Conservation (phyloP, 495 filamentous ascomycete species). For the Pseudoneurospora amorphoporcata region DNA sequence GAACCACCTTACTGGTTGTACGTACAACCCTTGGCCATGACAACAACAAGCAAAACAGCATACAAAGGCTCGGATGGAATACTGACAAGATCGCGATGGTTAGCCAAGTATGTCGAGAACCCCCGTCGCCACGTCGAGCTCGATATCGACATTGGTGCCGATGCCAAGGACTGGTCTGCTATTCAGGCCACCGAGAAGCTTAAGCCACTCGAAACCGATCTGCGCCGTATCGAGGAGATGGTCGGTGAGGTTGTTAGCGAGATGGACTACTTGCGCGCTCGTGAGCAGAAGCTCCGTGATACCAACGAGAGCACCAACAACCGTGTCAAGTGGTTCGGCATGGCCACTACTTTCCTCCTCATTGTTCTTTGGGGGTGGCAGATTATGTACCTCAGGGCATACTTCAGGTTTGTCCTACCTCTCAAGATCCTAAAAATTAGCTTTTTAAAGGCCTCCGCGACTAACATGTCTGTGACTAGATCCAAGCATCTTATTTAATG, state of each 20-base stretch:
- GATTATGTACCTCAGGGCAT: constrained; percentile 92
- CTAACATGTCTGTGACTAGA: constrained; percentile 3
- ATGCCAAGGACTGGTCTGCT: constrained; percentile 95
- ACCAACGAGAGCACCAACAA: constrained; percentile 99
- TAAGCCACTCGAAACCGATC: constrained; percentile 92
- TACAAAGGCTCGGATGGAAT: neutral
- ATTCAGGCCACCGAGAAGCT: constrained; percentile 96
- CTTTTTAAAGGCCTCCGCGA: constrained; percentile 10
- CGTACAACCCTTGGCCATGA: constrained; percentile 14
- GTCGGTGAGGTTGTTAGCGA: constrained; percentile 70
- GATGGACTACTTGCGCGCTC: constrained; percentile 82
- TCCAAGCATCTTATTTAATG: constrained; percentile 80
- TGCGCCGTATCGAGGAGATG: constrained; percentile 85
- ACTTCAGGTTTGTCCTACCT: constrained; percentile 60
- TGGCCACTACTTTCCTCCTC: constrained; percentile 89
- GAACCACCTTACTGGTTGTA: constrained; percentile 67
- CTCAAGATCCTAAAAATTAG: neutral
- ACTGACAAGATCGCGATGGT: constrained; percentile 12
- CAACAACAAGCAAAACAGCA: neutral
- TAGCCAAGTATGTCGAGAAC: constrained; percentile 38
- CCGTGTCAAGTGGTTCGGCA: constrained; percentile 96
- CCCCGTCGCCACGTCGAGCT: constrained; percentile 77
- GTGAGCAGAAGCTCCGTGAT: constrained; percentile 93
- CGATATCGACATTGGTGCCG: constrained; percentile 96
- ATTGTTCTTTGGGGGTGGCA: constrained; percentile 90